Conservation (phyloP, 1,284 basidiomycete species). For the Pascua guehoae region DNA sequence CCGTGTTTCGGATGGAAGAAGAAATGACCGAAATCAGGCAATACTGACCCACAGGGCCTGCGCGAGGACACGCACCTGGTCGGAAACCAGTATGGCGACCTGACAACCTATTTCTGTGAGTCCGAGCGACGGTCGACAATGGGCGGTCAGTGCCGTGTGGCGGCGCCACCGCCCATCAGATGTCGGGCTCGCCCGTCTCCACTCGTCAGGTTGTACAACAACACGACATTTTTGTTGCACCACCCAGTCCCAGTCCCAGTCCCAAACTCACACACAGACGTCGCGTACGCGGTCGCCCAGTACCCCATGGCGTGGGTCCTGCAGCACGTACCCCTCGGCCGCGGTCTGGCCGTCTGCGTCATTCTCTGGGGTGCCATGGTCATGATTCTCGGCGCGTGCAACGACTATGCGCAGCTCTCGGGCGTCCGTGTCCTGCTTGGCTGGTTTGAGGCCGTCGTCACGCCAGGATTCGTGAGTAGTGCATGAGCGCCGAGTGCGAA, state of each 20-base stretch:
- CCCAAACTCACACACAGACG: neutral
- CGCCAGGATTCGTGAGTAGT: constrained; percentile 12
- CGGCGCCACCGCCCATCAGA: no score
- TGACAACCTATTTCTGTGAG: constrained; percentile 17
- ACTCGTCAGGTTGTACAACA: no score
- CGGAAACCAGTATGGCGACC: constrained; percentile 18
- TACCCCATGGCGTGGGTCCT: constrained; percentile 23
- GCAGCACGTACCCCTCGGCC: constrained; percentile 27
- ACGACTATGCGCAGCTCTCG: constrained; percentile 25
- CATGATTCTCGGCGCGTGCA: constrained; percentile 21
- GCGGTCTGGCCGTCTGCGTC: constrained; percentile 12
- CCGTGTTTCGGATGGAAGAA: no score
- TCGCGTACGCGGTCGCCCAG: constrained; percentile 4
- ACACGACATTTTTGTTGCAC: no score
- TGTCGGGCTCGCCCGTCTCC: no score
- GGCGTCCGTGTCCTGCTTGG: constrained; percentile 25
- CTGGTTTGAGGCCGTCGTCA: constrained; percentile 27
- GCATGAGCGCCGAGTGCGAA: no score
- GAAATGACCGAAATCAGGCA: no score
- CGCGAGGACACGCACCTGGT: constrained; percentile 16
- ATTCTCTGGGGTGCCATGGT: constrained; percentile 25
- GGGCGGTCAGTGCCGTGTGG: no score
- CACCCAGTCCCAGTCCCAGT: no score
- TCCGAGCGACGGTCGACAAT: no score
- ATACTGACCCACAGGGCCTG: neutral